Evolutionary conservation across 2,329 filamentous ascomycete genomes (phyloP).

Genomic region (Aspergillus arachidicola): DNA sequence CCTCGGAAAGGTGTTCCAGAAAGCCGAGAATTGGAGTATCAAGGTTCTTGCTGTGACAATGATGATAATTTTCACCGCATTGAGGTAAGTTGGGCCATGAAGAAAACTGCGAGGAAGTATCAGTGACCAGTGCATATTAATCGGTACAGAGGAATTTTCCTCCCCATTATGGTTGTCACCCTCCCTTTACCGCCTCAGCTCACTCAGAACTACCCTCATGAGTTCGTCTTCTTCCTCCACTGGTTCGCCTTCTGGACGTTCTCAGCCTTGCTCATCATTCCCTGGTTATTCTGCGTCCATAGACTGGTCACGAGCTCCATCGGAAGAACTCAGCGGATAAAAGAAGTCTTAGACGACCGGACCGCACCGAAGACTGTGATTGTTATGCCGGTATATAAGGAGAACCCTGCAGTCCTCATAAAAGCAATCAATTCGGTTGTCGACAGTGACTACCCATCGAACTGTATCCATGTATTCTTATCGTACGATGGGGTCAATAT

Average conservation of each 20-base stretch:
- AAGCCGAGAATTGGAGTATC: slow-evolving; percentile 87
- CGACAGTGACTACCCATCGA: slow-evolving; percentile 88
- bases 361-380: slow-evolving; percentile 93
- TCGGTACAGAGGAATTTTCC: slow-evolving; percentile 70
- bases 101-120: neutral
- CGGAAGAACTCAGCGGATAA: slow-evolving; percentile 78
- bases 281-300: slow-evolving; percentile 92
- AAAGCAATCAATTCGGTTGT: slow-evolving; percentile 89
- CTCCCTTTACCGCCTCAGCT: slow-evolving; percentile 77
- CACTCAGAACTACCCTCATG: slow-evolving; percentile 69
- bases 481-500: slow-evolving; percentile 92
- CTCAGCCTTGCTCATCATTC: slow-evolving; percentile 78
- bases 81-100: slow-evolving; percentile 62
- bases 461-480: slow-evolving; percentile 91
- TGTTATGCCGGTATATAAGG: slow-evolving; percentile 96
- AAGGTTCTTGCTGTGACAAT: slow-evolving; percentile 76
- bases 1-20: slow-evolving; percentile 80
- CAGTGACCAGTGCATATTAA: neutral
- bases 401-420: slow-evolving; percentile 79
- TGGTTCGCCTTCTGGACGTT: slow-evolving; percentile 98
- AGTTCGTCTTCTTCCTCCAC: slow-evolving; percentile 73
- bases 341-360: slow-evolving; percentile 78
- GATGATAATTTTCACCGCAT: slow-evolving; percentile 69
- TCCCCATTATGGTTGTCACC: slow-evolving; percentile 93
- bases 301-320: slow-evolving; percentile 86